A percentile compares a stretch with the other conserved stretches of the same genome.
Conservation (phyloP, 768 basidiomycete genomes). For the Trametes elegans region DNA sequence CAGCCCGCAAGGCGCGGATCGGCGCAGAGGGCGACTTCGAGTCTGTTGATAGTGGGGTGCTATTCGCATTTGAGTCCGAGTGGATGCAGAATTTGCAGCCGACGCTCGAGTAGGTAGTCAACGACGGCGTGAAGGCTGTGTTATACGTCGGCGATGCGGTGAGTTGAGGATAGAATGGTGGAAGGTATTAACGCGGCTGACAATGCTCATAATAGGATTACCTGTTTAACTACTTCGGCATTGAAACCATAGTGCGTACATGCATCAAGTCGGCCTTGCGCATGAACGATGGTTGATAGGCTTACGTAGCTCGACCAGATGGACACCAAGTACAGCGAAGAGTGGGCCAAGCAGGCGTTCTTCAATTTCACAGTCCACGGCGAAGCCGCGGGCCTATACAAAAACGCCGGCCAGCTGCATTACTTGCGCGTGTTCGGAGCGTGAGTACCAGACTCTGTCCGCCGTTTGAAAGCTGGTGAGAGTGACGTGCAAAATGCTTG, state of each 20-base stretch:
- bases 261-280: background rate
- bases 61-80: conserved; percentile 45
- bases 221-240: conserved; percentile 51
- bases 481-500: background rate
- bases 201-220: conserved; percentile 34
- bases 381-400: conserved; percentile 47
- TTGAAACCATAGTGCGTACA: conserved; percentile 50
- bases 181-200: background rate
- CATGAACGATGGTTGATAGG: background rate
- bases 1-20: conserved; percentile 33
- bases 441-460: conserved; percentile 4
- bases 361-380: conserved; percentile 49
- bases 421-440: conserved; percentile 46
- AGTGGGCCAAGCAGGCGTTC: conserved; percentile 44
- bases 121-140: conserved; percentile 51
- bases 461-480: background rate
- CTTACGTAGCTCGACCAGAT: conserved; percentile 40
- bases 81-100: conserved; percentile 52
- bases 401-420: conserved; percentile 56
- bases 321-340: conserved; percentile 41
- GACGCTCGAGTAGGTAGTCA: conserved; percentile 52
- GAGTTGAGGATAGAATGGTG: conserved; percentile 30
- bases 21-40: conserved; percentile 45
- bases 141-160: conserved; percentile 58
- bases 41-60: conserved; percentile 39